phyloP scores from a whole-genome alignment of 2,329 filamentous ascomycete species.

The Daldinia sp. region DNA sequence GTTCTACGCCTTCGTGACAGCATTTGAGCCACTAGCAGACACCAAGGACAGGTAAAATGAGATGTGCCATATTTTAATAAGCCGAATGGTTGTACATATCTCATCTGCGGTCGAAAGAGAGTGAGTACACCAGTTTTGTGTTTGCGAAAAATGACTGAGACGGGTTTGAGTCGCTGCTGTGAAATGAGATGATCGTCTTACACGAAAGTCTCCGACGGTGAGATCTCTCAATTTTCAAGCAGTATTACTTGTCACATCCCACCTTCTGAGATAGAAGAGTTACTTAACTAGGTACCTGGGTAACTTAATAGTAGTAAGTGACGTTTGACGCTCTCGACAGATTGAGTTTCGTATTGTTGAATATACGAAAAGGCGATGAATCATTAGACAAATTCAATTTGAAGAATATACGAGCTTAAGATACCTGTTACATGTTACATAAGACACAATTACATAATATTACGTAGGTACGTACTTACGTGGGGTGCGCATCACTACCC shows the following conservation, averaged over 20 bases:
- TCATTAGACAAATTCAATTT: conserved; percentile 8
- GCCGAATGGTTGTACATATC: not conserved
- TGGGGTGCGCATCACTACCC: conserved; percentile 29
- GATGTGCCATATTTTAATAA: not conserved
- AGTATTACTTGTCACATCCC: not conserved
- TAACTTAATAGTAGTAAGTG: not conserved
- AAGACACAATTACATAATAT: not conserved
- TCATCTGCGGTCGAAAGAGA: not conserved
- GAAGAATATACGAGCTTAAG: not conserved
- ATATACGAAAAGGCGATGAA: conserved; percentile 7
- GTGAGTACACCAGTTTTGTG: not conserved
- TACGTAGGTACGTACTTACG: conserved; percentile 17
- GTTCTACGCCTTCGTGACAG: not conserved
- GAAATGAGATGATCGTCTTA: conserved; percentile 1
- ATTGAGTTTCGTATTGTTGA: conserved; percentile 5
- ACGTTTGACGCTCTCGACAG: not conserved
- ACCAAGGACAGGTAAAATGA: not conserved
- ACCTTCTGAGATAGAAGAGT: not conserved
- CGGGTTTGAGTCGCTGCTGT: not conserved
- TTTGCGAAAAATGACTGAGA: conserved; percentile 3
- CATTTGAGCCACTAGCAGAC: not conserved
- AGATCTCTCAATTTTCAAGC: not conserved
- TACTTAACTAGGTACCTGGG: not conserved
- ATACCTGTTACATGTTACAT: not conserved
- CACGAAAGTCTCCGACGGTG: not conserved